phyloP scores from a whole-genome alignment of 495 filamentous ascomycete genomes.

The Daldinia concentrica region DNA sequence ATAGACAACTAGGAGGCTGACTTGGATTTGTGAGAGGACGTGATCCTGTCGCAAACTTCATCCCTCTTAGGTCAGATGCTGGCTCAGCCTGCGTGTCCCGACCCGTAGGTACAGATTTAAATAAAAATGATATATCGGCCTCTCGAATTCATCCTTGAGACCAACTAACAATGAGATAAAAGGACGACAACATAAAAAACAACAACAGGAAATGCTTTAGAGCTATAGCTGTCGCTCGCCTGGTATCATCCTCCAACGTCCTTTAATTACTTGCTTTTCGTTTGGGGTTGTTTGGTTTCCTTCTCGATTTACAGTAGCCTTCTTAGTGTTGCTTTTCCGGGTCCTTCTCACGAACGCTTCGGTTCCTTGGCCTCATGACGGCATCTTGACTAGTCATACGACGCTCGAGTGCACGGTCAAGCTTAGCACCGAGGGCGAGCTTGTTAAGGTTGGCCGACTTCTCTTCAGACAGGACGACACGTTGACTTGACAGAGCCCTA shows the following conservation, averaged over 20 bases:
- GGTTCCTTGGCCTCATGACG: constrained; percentile 71
- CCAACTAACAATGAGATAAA: constrained; percentile 11
- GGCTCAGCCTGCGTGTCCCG: neutral
- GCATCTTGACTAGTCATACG: constrained; percentile 94
- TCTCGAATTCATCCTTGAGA: constrained; percentile 10
- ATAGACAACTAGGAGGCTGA: neutral
- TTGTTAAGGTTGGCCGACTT: constrained; percentile 89
- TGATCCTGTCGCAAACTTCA: neutral
- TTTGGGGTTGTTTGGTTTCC: neutral
- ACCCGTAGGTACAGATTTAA: neutral
- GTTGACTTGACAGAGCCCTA: constrained; percentile 82
- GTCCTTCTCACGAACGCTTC: constrained; percentile 50
- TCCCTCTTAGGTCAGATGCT: neutral
- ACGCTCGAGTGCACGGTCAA: constrained; percentile 89
- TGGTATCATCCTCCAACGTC: constrained; percentile 35
- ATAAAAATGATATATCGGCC: constrained; percentile 6
- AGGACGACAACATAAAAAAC: constrained; percentile 3
- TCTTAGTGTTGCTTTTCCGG: constrained; percentile 34
- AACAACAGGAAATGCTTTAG: constrained; percentile 15
- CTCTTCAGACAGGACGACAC: constrained; percentile 81
- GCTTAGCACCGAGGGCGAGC: constrained; percentile 89
- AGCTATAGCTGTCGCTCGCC: constrained; percentile 19
- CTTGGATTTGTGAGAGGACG: neutral
- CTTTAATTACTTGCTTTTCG: neutral
- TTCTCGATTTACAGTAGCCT: neutral